phyloP scores from a whole-genome alignment of 352 stramenopile species.

The Blastocystis sp. region DNA sequence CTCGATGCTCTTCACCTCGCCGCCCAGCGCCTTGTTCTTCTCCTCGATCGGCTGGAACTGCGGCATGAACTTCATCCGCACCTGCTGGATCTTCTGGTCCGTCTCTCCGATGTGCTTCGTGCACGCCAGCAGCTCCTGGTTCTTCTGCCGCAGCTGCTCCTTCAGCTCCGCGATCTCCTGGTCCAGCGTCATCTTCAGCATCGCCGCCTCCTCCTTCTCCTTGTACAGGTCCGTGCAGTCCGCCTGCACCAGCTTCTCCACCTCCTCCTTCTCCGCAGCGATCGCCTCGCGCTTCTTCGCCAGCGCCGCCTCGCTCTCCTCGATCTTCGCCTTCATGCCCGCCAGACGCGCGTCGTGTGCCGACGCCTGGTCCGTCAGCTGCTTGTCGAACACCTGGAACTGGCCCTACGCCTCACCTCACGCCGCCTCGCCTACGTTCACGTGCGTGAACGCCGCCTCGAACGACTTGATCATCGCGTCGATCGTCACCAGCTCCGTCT shows the following conservation, averaged over 20 bases:
- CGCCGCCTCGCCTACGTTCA: neutral
- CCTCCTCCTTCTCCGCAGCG: slow-evolving; percentile 37
- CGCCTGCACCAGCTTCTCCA: slow-evolving; percentile 28
- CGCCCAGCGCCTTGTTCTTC: slow-evolving; percentile 47
- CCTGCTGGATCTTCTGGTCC: slow-evolving; percentile 47
- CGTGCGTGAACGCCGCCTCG: slow-evolving; percentile 20
- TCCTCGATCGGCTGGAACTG: slow-evolving; percentile 56
- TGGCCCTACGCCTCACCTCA: neutral
- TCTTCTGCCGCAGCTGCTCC: slow-evolving; percentile 49
- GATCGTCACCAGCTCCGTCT: slow-evolving; percentile 51
- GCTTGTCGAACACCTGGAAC: neutral
- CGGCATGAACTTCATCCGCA: slow-evolving; percentile 29
- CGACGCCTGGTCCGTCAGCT: neutral
- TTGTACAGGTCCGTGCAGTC: slow-evolving; percentile 43
- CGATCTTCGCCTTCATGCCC: neutral
- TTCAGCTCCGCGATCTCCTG: slow-evolving; percentile 42
- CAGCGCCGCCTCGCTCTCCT: slow-evolving; percentile 3
- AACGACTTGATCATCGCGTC: slow-evolving; percentile 43
- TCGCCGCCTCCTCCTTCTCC: slow-evolving; percentile 36
- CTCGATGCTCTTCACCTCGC: slow-evolving; percentile 29
- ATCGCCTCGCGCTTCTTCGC: slow-evolving; percentile 3
- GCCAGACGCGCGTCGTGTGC: slow-evolving; percentile 41
- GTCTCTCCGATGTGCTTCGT: slow-evolving; percentile 31
- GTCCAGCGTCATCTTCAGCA: slow-evolving; percentile 48
- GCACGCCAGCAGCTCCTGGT: slow-evolving; percentile 37